Evolutionary conservation across 23 red algal genomes (phyloP), one percentile per base, ranked within the genome.

Genomic region (Gracilariopsis chorda): DNA sequence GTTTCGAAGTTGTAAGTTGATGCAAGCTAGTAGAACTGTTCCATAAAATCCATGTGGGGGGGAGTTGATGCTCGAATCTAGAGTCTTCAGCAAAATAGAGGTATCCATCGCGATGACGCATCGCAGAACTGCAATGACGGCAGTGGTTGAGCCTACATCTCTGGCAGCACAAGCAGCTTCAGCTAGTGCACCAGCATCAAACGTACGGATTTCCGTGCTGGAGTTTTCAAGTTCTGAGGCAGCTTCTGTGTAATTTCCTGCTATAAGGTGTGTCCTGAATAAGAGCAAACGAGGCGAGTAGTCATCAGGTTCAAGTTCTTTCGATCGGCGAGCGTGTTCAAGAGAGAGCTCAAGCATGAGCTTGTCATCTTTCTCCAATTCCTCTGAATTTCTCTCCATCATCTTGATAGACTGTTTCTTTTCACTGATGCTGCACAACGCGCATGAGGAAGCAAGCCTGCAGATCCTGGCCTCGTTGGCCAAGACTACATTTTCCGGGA

Each of bases 101-200:
- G 69, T 56, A 51, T 89, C 85, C 44, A 91, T 44, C 28, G 44
- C 42, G 24, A 91, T 45, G 19, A 91, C 82, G 63, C 88, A 91
- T 36, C 40, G 53, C 44, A 91, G 77, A 35, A 74, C 88, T 12
- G 88, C 88, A 10, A 91, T 34, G 40, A 91, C 88, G 24, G 88
- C 48, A 48, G 39, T 44, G 20, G 68, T 69, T 16, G 88, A 91
- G 13, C 88, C 88, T 11, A 75, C 72, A 43, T 91, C 88, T 59
- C 77, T 91, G 49, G 88, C 88, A 13, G 74, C 75, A 80, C 88
- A 91, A 10, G 88, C 88, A 9, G 88, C 88, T 43, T 91, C 88
- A 43, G 88, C 88, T 16, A 91, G 59, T 7, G 75, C 77, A 16
- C 44, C 88, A 11, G 88, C 45, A 52, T 91, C 88, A 75, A 91